Base-by-base conservation (phyloP, 768 basidiomycete genomes). In the Hirschioporus abietinus region DNA sequence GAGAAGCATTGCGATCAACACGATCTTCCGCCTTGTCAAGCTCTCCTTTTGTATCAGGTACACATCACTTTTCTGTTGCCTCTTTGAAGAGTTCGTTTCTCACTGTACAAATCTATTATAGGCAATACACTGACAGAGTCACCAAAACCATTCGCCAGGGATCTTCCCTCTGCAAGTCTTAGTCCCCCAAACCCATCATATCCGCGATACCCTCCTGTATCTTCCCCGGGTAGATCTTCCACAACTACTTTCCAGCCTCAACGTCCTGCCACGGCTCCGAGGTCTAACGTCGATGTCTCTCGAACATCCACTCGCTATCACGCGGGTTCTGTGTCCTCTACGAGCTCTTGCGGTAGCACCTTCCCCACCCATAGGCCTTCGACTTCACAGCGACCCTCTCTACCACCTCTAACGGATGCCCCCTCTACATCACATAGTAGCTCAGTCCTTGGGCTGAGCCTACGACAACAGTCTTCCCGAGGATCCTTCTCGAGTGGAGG, bases 1-100 rank as follows among this genome's bases (percentile, higher is more conserved):
- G 74, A 63, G 67, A 60, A 35, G 65, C 65, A 15, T 65, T 71
- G 24, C 64, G 65, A 35, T 30, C 58, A n/a, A 52, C 30, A 12
- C 63, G 25, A n/a, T 52, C 63, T 35, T 6, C 27, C 30, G 9
- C 23, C 24, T 60, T 63, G n/a, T 35, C 52, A 23, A 70, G 6
- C 42, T 66, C 67, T 25, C 57, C 65, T 36, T 36, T 65, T 6
- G 42, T 42, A 36, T 52, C 65, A 23, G 20, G 35, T n/a, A 57
- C 26, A 15, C 59, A 58, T 35, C 63, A 66, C 10, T 30, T 30
- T 30, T 30, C 30, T 30, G 2, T 30, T 30, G 8, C 65, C 63
- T 27, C 63, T 62, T n/a, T 70, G 10, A 23, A 52, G 42, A 15
- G 12, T 20, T 52, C 42, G 42, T 52, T 52, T 10, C 42, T 52